These are phyloP conservation scores for Alternaria angustiovoidea DNA, from an alignment of 2,329 filamentous ascomycete species.

Conservation along the genomic window DNA sequence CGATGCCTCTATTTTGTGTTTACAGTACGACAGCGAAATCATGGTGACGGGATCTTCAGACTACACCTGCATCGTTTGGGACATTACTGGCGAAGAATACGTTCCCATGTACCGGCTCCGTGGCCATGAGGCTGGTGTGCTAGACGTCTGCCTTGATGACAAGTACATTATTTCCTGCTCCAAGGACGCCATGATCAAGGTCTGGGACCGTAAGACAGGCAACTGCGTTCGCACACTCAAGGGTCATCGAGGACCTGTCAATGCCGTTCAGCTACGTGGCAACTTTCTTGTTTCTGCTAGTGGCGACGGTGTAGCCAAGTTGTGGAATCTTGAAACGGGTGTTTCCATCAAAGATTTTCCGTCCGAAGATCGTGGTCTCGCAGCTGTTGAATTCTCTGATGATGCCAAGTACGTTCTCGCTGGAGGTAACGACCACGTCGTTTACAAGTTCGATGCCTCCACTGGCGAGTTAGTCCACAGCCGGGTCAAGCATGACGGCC, in stretches of 20 bases:
- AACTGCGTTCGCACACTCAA: constrained; percentile 77
- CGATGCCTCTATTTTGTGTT: constrained; percentile 89
- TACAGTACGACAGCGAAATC: constrained; percentile 92
- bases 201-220: constrained; percentile 89
- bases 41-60: constrained; percentile 96
- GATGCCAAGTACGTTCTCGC: constrained; percentile 93
- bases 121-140: constrained; percentile 84
- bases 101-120: constrained; percentile 76
- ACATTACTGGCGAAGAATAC: constrained; percentile 73
- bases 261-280: constrained; percentile 92
- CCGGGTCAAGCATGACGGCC: constrained; percentile 81
- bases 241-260: constrained; percentile 91
- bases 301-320: constrained; percentile 89
- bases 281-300: constrained; percentile 93
- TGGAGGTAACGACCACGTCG: constrained; percentile 93
- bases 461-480: constrained; percentile 84
- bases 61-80: constrained; percentile 88
- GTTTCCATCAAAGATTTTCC: constrained; percentile 88
- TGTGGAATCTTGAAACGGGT: constrained; percentile 94
- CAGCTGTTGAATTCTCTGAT: constrained; percentile 94
- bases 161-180: constrained; percentile 95
- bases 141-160: constrained; percentile 92
- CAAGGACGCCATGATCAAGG: constrained; percentile 91
- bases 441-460: constrained; percentile 94
- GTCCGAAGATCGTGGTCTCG: constrained; percentile 90